Conservation (phyloP, 495 filamentous ascomycete species). For the Xylaria venustula region DNA sequence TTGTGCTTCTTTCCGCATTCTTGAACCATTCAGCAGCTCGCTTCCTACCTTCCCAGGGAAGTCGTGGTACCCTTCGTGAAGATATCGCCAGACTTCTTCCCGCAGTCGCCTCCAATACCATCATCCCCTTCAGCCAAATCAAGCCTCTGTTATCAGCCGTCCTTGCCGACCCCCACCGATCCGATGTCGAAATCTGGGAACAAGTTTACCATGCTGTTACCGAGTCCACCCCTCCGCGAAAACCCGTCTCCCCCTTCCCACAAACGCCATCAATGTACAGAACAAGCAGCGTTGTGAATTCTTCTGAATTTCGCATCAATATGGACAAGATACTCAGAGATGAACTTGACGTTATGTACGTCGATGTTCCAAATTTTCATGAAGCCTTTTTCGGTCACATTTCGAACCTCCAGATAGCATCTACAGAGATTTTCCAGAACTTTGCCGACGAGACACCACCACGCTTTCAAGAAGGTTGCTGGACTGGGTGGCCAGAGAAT, state of each 20-base stretch:
- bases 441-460: constrained; percentile 31
- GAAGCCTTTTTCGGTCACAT: constrained; percentile 37
- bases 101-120: no score
- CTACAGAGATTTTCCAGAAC: constrained; percentile 35
- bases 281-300: constrained; percentile 39
- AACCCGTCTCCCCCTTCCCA: constrained; percentile 25
- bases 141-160: background rate
- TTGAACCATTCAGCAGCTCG: background rate
- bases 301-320: constrained; percentile 39
- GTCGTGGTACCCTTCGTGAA: background rate
- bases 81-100: background rate
- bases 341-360: constrained; percentile 35
- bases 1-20: background rate
- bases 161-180: constrained; percentile 13
- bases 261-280: constrained; percentile 41
- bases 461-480: constrained; percentile 26
- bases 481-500: constrained; percentile 31
- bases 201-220: constrained; percentile 30
- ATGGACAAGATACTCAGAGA: constrained; percentile 37
- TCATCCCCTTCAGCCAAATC: no score
- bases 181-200: constrained; percentile 30
- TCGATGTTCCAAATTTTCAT: constrained; percentile 33
- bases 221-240: constrained; percentile 33
- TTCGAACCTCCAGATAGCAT: constrained; percentile 27
- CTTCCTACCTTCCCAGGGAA: background rate